These are phyloP conservation scores for Ceratocystis ficicola DNA, from an alignment of 2,329 filamentous ascomycete genomes.

Conservation along the genomic window DNA sequence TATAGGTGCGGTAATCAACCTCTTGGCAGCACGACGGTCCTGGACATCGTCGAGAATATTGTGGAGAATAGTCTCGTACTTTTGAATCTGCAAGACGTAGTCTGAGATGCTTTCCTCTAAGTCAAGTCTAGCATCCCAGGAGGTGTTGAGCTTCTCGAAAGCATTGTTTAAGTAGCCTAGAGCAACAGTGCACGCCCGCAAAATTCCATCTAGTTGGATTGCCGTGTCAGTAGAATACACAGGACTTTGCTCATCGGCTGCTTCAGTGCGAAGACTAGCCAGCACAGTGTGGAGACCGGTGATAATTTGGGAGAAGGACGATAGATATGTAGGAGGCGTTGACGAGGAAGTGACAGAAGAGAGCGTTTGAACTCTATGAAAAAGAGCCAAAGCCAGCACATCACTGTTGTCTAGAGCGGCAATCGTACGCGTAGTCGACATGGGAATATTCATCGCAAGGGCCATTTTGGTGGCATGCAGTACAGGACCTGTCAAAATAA, in stretches of 20 bases:
- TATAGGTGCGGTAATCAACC: constrained; percentile 25
- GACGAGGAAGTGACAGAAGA: constrained; percentile 29
- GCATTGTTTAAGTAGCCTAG: constrained; percentile 44
- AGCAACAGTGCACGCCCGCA: constrained; percentile 44
- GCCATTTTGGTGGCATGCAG: constrained; percentile 9
- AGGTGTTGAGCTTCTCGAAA: constrained; percentile 35
- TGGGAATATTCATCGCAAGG: constrained; percentile 22
- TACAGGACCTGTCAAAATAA: not conserved
- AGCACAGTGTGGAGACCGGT: constrained; percentile 44
- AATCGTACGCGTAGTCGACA: constrained; percentile 22
- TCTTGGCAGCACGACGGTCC: constrained; percentile 36
- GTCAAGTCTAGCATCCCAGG: constrained; percentile 23
- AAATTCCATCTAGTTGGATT: constrained; percentile 39
- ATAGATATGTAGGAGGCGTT: constrained; percentile 31
- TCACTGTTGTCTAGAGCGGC: constrained; percentile 44
- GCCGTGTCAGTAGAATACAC: constrained; percentile 36
- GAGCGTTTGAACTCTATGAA: constrained; percentile 38
- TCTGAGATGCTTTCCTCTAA: constrained; percentile 24
- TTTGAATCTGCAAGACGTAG: constrained; percentile 33
- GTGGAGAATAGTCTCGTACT: constrained; percentile 42
- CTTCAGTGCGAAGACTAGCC: constrained; percentile 45
- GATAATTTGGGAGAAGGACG: constrained; percentile 37
- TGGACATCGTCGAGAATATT: constrained; percentile 48
- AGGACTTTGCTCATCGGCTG: constrained; percentile 44
- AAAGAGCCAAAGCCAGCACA: constrained; percentile 43